A percentile compares a stretch with the other conserved stretches of the same genome.
These are phyloP conservation scores for Candida chilensis DNA, from an alignment of 805 yeast species.

Conservation along the genomic window DNA sequence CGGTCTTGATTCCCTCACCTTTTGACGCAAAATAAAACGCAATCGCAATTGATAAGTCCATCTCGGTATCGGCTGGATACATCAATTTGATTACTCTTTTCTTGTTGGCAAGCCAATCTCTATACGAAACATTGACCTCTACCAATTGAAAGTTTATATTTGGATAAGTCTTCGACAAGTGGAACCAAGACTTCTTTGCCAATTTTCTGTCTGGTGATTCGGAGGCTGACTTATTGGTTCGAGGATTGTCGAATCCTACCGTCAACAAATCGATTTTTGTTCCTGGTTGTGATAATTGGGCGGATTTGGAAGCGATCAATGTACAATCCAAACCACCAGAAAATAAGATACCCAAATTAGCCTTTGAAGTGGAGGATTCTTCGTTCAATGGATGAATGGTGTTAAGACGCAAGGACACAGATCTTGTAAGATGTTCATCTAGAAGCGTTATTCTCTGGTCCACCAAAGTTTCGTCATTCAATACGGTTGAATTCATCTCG, in stretches of 20 bases:
- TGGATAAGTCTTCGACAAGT: conserved; percentile 35
- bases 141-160: conserved; percentile 38
- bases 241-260: conserved; percentile 87
- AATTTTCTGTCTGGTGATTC: conserved; percentile 84
- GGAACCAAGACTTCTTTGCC: conserved; percentile 54
- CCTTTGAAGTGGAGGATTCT: conserved; percentile 14
- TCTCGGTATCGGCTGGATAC: conserved; percentile 80
- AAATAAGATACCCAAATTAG: conserved; percentile 55
- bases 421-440: conserved; percentile 14
- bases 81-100: conserved; percentile 54
- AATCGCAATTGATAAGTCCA: conserved; percentile 92
- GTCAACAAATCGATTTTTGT: conserved; percentile 68
- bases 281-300: conserved; percentile 14
- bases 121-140: conserved; percentile 68
- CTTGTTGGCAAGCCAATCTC: conserved; percentile 45
- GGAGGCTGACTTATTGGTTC: conserved; percentile 49
- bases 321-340: conserved; percentile 97
- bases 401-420: conserved; percentile 43
- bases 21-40: conserved; percentile 90
- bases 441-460: conserved; percentile 9
- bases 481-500: background rate
- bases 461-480: conserved; percentile 10
- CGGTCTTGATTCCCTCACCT: conserved; percentile 30
- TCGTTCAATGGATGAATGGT: conserved; percentile 51
- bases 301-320: conserved; percentile 52